These are phyloP conservation scores for Pichia rugopelliculosa DNA, from an alignment of 805 yeast genomes.

Conservation along the genomic window DNA sequence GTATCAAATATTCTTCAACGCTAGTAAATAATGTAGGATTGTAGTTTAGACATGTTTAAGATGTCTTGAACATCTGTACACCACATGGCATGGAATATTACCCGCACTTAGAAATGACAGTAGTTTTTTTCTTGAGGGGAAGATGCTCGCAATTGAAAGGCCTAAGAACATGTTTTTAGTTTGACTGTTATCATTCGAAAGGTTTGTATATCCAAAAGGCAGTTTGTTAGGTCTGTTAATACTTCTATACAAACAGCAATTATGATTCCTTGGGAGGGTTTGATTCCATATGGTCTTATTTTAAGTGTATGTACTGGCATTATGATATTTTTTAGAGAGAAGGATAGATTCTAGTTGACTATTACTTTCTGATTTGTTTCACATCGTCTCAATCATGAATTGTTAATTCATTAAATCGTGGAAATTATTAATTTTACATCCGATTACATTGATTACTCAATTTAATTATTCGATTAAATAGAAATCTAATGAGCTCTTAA, in stretches of 20 bases:
- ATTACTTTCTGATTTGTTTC: too few species aligned
- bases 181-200: background rate
- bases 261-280: slow-evolving; percentile 67
- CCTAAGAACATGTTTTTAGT: background rate
- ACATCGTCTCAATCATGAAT: too few species aligned
- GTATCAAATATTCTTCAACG: background rate
- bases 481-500: too few species aligned
- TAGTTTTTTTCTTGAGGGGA: background rate
- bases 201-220: background rate
- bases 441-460: too few species aligned
- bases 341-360: background rate
- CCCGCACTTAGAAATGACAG: background rate
- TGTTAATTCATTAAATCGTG: too few species aligned
- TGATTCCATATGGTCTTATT: slow-evolving; percentile 55
- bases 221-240: background rate
- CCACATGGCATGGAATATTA: background rate
- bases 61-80: background rate
- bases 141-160: background rate
- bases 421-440: too few species aligned
- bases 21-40: too few species aligned
- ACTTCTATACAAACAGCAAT: slow-evolving; percentile 6
- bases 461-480: too few species aligned
- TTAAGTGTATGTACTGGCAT: slow-evolving; percentile 34
- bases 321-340: background rate
- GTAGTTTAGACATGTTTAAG: too few species aligned